Evolutionary conservation across 163 green algal species (phyloP), one percentile per base, ranked within the genome.

Genomic region (Scenedesmus sp.): DNA sequence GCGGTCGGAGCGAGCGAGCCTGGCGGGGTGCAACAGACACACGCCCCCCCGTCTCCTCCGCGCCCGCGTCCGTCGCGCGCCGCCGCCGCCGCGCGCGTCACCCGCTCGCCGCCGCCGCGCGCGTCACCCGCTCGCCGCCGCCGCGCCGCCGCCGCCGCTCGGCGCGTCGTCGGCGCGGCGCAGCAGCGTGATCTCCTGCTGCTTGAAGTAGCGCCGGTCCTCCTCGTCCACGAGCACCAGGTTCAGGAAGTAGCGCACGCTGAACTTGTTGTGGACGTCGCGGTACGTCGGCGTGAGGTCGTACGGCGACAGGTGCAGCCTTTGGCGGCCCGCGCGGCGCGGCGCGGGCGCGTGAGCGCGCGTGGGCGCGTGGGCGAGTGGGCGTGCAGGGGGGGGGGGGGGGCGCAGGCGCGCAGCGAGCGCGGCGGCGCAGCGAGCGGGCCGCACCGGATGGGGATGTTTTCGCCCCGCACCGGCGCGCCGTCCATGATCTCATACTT

Each of bases 401-500:
- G 53, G 53, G 53, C 53, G 4, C 3, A 24, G 14, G 53, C 18
- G 9, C 29, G 53, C 13, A 33, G 53, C 53, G 29, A 2, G 29
- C 26, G 6, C 39, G 6, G 39, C 39, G 10, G 39, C 39, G 39
- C 39, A 15, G 39, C 39, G 7, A 47, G 39, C 39, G 39, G 39
- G 39, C 39, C 10, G 45, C 70, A 93, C 91, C 96, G 91, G 78
- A 99, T 98, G 58, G 97, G 97, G 31, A 99, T 97, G 82, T 79
- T 94, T 86, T 99, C 96, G 0, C 94, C 94, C 13, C 94, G 80
- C 20, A 97, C 96, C 2, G 97, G 97, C 29, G 96, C 96, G 0
- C 97, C 97, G 81, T 99, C 97, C 97, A 99, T 99, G 80, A 99
- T 97, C 74, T 99, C 96, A 70, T 96, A 99, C 88, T 99, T 99